Evolutionary conservation across 306 rosid genomes (phyloP).

Genomic region (Castanospermum australe): DNA sequence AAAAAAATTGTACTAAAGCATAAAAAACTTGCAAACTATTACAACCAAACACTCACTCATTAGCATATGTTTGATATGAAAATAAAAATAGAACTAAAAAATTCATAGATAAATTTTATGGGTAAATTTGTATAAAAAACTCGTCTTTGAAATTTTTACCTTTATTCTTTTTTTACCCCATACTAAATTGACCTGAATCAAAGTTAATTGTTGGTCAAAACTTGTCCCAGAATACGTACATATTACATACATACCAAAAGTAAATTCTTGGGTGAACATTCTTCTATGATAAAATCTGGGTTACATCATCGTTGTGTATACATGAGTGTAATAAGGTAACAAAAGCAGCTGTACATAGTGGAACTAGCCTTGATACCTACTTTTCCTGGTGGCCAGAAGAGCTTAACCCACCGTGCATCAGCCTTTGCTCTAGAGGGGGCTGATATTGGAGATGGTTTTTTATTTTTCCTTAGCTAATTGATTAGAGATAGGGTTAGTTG

Average conservation of each 20-base stretch:
- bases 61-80: too few species aligned
- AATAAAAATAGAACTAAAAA: too few species aligned
- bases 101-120: too few species aligned
- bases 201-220: background rate
- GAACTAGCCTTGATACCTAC: background rate
- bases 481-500: constrained; percentile 12
- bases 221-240: background rate
- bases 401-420: constrained; percentile 14
- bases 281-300: background rate
- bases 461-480: background rate
- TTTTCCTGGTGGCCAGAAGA: background rate
- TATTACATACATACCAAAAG: background rate
- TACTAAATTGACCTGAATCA: too few species aligned
- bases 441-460: background rate
- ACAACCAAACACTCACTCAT: too few species aligned
- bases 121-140: too few species aligned
- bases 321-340: constrained; percentile 12
- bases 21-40: background rate
- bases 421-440: constrained; percentile 22
- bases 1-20: background rate
- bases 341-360: constrained; percentile 6
- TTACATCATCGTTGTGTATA: constrained; percentile 4
- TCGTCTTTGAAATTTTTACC: too few species aligned
- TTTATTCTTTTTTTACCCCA: too few species aligned
- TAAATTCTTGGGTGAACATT: background rate